Evolutionary conservation across 441 rosid species (phyloP), one percentile per base, ranked within the genome.

Genomic region (Metrosideros polymorpha): DNA sequence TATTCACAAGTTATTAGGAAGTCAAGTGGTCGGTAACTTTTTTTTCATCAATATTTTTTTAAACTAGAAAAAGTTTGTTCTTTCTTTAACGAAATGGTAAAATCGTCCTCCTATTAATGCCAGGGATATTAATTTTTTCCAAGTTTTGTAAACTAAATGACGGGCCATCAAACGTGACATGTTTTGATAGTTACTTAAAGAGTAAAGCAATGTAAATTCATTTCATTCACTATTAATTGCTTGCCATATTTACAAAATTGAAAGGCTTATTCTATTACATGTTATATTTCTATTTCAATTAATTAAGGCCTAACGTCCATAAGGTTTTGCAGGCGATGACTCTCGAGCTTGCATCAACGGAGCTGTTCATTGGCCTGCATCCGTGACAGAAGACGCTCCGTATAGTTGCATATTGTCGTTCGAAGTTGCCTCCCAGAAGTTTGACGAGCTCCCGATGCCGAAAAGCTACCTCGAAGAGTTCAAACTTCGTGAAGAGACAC

Each of bases 291-390:
- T 50, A 39, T 30, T 61, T 1, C 71, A 61, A 61, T 61, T 61
- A 18, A 29, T 15, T 61, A 15, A 29, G 71, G 12, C 10, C 71
- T 30, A 61, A 61, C 71, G 39, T 63, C 42, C 42, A 63, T 30
- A n/a, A 0, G 19, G 19, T 17, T 4, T 63, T 8, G 42, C 25
- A 63, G 76, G 0, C 0, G 43, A 63, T 10, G 43, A 4, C 76
- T 30, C 43, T 63, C 77, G 7, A 63, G 77, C 43, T 63, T 63
- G 77, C 1, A 32, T 32, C 77, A 63, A 63, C 25, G 43, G 77
- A 63, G 77, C 39, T 18, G 13, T 63, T 63, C 77, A 63, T 63
- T 63, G 77, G 43, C 45, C 13, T 7, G 43, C 77, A 32, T 63
- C 27, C 10, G 45, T 5, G 45, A 32, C 27, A 3, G 14, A 32